A percentile compares a stretch with the other conserved stretches of the same genome.
phyloP scores from a whole-genome alignment of 2,329 filamentous ascomycete genomes.

The Colletotrichum coccodes region DNA sequence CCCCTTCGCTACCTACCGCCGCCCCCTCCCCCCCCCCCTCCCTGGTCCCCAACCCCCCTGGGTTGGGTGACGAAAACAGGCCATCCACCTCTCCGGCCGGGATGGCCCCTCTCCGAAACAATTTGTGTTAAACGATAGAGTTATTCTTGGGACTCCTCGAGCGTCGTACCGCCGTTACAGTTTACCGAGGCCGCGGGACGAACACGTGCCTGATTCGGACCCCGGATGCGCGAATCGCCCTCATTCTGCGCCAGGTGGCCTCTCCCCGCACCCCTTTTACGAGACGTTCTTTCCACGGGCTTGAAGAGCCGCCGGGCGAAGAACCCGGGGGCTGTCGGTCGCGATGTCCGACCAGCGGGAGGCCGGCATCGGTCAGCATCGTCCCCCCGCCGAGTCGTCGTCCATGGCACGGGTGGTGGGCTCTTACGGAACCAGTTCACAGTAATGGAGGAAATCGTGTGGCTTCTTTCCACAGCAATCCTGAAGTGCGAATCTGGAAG shows the following conservation, averaged over 20 bases:
- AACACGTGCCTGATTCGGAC: not conserved
- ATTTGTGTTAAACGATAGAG: too few relatives aligned
- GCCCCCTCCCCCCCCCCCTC: slow-evolving; percentile 62
- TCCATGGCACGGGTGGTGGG: too few relatives aligned
- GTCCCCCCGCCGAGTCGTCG: too few relatives aligned
- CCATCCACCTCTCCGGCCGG: slow-evolving; percentile 38
- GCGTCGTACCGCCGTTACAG: too few relatives aligned
- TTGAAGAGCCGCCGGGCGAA: not conserved
- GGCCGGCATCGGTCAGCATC: too few relatives aligned
- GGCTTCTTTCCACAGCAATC: too few relatives aligned
- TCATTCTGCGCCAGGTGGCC: not conserved
- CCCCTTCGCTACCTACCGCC: slow-evolving; percentile 84
- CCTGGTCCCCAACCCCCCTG: slow-evolving; percentile 41
- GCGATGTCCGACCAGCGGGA: too few relatives aligned
- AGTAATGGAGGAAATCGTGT: too few relatives aligned
- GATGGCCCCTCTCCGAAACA: not conserved
- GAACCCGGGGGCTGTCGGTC: not conserved
- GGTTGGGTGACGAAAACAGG: slow-evolving; percentile 59
- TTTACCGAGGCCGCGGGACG: not conserved
- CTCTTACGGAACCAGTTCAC: too few relatives aligned
- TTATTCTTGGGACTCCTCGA: not conserved
- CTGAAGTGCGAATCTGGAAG: too few relatives aligned
- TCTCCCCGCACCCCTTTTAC: not conserved
- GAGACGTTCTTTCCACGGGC: not conserved
- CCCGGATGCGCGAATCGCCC: not conserved